Evolutionary conservation across 2,329 filamentous ascomycete species (phyloP).

Genomic region (Penicillium janthinellum): DNA sequence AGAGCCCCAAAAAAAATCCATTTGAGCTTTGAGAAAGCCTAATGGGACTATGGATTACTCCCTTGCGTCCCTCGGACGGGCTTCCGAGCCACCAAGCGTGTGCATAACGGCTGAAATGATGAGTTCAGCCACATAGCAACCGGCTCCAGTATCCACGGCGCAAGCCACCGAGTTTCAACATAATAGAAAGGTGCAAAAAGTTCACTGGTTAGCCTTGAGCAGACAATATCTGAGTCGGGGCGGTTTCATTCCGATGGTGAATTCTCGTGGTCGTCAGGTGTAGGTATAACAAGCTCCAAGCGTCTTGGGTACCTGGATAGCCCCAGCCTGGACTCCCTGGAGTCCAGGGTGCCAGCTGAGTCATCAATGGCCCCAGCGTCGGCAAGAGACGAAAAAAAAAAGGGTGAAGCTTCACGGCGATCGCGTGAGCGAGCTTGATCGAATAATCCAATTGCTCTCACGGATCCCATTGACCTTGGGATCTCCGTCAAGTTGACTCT

Average conservation of each 20-base stretch:
- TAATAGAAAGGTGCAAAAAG: too few relatives aligned
- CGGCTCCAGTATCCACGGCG: not conserved
- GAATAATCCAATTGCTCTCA: slow-evolving; percentile 1
- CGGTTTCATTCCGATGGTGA: too few relatives aligned
- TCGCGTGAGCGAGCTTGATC: slow-evolving; percentile 1
- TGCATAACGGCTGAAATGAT: not conserved
- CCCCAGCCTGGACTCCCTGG: too few relatives aligned
- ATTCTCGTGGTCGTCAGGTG: too few relatives aligned
- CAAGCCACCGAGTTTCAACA: not conserved
- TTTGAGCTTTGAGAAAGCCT: not conserved
- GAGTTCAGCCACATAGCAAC: not conserved
- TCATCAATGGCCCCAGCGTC: slow-evolving; percentile 12
- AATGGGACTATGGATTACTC: not conserved
- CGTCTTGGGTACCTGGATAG: too few relatives aligned
- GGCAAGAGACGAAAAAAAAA: slow-evolving; percentile 8
- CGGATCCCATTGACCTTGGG: slow-evolving; percentile 16
- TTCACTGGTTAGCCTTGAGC: too few relatives aligned
- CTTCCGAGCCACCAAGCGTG: not conserved
- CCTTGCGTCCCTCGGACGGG: not conserved
- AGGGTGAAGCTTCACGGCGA: not conserved
- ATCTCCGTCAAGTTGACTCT: slow-evolving; percentile 22
- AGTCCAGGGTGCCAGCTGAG: slow-evolving; percentile 5
- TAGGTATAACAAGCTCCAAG: too few relatives aligned
- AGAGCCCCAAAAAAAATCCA: not conserved
- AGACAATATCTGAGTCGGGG: too few relatives aligned